Base-by-base conservation (phyloP, 2,329 filamentous ascomycete genomes). In the Verticillium klebahnii region DNA sequence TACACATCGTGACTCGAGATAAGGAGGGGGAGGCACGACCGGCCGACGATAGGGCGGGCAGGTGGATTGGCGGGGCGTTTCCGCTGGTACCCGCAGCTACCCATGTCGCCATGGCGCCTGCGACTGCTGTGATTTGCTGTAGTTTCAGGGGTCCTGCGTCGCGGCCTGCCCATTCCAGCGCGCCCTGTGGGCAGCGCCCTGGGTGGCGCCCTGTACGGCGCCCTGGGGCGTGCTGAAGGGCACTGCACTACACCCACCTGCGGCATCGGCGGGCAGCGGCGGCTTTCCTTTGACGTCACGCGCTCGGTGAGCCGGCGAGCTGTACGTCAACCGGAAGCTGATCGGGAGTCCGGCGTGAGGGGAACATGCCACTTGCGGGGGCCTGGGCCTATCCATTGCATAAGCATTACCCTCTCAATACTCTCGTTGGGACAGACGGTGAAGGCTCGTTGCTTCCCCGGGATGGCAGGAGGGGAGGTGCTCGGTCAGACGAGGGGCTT, bases 41-140 rank as follows among this genome's bases (percentile, higher is more conserved):
- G n/a, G 19, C 45, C n/a, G 45, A 52, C n/a, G 45, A 52, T 23
- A 52, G 45, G 45, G 19, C 45, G 45, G 45, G 45, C 45, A 52
- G 45, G 45, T 52, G 45, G 45, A 52, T 52, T 12, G 19, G 45
- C 45, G 45, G 45, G 45, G 45, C 58, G 60, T 58, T 59, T 61
- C 64, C 64, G 64, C 63, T 60, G 54, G 59, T 65, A 64, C 64
- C 64, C 64, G 64, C 64, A 65, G 61, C 59, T 65, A 65, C 63
- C 64, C 64, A 64, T 62, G 62, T 52, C 45, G 11, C 19, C 19
- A 23, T 52, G 45, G n/a, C 45, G 19, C 45, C n/a, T 52, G 19
- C 11, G 19, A 52, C 50, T 55, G 60, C 58, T 61, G 29, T 63
- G 32, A 56, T 62, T 64, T 57, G 62, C 62, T 32, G 57, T 23